Conservation (phyloP, 208 protist genomes). For the Trypanosomatidae sp. region DNA sequence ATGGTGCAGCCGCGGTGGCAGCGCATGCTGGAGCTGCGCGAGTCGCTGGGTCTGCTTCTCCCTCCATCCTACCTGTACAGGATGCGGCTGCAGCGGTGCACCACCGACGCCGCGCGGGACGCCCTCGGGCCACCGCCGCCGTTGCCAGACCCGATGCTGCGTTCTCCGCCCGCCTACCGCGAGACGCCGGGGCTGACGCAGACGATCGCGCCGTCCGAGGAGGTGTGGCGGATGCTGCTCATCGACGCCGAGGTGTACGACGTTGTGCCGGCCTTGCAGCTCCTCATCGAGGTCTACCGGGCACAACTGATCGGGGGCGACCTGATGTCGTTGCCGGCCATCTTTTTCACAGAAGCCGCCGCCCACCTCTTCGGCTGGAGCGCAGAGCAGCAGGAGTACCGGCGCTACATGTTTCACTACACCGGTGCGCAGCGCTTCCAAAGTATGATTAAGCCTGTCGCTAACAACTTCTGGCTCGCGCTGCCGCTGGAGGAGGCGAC, state of each 20-base stretch:
- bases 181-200: conserved; percentile 20
- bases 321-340: neutral
- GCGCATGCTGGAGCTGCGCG: conserved; percentile 46
- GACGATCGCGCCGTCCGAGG: conserved; percentile 33
- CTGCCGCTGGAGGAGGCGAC: conserved; percentile 42
- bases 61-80: conserved; percentile 26
- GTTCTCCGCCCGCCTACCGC: conserved; percentile 63
- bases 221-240: conserved; percentile 64
- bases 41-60: conserved; percentile 43
- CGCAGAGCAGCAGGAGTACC: neutral
- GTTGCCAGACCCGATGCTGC: conserved; percentile 19
- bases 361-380: conserved; percentile 14
- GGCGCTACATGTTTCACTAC: conserved; percentile 46
- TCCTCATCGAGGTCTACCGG: too few relatives aligned
- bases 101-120: neutral
- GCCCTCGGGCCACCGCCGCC: conserved; percentile 8
- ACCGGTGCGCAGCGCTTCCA: conserved; percentile 41
- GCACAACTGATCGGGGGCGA: too few relatives aligned
- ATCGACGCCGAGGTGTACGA: conserved; percentile 54
- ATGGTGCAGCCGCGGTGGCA: conserved; percentile 31
- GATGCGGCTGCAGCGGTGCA: neutral
- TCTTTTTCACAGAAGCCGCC: conserved; percentile 33
- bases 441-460: conserved; percentile 13
- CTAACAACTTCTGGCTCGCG: conserved; percentile 74
- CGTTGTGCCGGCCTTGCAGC: conserved; percentile 25